phyloP scores from a whole-genome alignment of 176 grass and related monocot species.

The Coix lacrymajobi region DNA sequence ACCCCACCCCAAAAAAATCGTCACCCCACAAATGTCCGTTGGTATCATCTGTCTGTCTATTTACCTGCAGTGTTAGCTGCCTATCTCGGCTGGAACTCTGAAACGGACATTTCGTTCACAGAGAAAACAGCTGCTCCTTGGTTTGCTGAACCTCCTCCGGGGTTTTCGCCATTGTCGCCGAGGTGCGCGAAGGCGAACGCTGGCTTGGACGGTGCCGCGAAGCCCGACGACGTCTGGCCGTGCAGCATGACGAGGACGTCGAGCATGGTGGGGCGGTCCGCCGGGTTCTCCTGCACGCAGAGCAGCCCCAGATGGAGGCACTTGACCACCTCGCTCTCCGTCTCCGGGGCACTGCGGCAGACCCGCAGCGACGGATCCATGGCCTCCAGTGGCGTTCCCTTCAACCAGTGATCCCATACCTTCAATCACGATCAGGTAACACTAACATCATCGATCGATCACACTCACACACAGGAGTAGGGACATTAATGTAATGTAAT shows the following conservation, averaged over 20 bases:
- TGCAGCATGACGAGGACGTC: constrained; percentile 26
- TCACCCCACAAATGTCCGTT: too few species aligned
- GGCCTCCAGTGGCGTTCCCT: not conserved
- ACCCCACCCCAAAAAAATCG: too few species aligned
- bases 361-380: constrained; percentile 8
- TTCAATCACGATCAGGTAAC: too few species aligned
- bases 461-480: too few species aligned
- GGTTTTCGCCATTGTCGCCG: not conserved
- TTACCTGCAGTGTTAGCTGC: too few species aligned
- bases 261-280: constrained; percentile 1
- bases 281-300: constrained; percentile 28
- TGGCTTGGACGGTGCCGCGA: constrained; percentile 1
- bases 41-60: too few species aligned
- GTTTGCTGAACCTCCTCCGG: not conserved
- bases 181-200: constrained; percentile 10
- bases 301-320: constrained; percentile 32
- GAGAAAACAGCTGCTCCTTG: not conserved
- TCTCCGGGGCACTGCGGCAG: not conserved
- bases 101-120: not conserved
- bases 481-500: too few species aligned
- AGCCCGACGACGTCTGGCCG: not conserved
- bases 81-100: too few species aligned
- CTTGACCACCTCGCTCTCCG: constrained; percentile 18
- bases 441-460: too few species aligned
- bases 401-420: constrained; percentile 37